These are phyloP conservation scores for Debaryomyces tyrocola DNA, from an alignment of 805 yeast species.

Conservation along the genomic window DNA sequence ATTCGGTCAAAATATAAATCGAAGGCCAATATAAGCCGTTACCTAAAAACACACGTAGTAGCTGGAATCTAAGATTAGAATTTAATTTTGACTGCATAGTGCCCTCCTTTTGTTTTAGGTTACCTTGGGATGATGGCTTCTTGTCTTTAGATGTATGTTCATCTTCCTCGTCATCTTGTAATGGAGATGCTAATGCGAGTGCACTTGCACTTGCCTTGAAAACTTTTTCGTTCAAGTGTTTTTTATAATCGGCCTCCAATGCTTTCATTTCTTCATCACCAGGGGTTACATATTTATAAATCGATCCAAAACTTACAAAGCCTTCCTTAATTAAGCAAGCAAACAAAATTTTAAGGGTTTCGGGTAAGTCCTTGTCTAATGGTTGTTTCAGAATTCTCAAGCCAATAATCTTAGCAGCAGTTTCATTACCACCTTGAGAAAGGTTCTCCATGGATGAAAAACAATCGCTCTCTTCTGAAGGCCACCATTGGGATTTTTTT, in stretches of 20 bases:
- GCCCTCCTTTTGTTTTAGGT: conserved; percentile 6
- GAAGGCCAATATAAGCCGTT: conserved; percentile 67
- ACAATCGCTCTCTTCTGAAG: conserved; percentile 35
- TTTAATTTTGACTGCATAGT: conserved; percentile 16
- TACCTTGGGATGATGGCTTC: conserved; percentile 9
- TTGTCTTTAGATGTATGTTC: conserved; percentile 20
- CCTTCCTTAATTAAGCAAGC: conserved; percentile 65
- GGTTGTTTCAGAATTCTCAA: conserved; percentile 37
- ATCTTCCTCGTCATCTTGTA: conserved; percentile 64
- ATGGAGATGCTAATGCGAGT: conserved; percentile 83
- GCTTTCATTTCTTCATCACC: conserved; percentile 44
- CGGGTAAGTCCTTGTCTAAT: conserved; percentile 37
- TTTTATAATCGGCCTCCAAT: conserved; percentile 46
- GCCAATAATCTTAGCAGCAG: conserved; percentile 57
- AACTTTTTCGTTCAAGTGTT: conserved; percentile 53
- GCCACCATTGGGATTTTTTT: conserved; percentile 69
- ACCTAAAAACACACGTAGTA: conserved; percentile 54
- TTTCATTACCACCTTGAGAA: conserved; percentile 52
- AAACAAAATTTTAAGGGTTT: conserved; percentile 44
- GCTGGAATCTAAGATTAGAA: conserved; percentile 27
- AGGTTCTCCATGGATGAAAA: conserved; percentile 30
- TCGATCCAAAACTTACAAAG: conserved; percentile 59
- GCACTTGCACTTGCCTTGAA: conserved; percentile 71
- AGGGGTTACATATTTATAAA: conserved; percentile 61
- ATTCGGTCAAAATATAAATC: conserved; percentile 53